Evolutionary conservation across 1,284 basidiomycete species (phyloP).

Genomic region (Spongiforma sp.): DNA sequence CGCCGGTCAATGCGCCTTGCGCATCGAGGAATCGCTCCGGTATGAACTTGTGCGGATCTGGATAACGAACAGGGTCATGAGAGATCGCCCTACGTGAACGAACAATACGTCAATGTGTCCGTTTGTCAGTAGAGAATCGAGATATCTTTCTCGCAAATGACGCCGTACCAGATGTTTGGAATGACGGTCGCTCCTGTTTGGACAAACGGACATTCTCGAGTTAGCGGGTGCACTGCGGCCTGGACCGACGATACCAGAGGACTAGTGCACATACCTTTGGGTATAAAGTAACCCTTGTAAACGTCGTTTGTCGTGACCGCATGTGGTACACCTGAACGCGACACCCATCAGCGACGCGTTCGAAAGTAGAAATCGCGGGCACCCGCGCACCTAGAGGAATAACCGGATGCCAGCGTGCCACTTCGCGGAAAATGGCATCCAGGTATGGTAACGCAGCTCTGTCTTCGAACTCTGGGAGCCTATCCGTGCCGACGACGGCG

Average conservation of each 20-base stretch:
- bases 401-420: constrained; percentile 30
- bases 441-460: constrained; percentile 43
- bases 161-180: constrained; percentile 26
- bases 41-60: constrained; percentile 21
- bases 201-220: too few species aligned
- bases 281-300: constrained; percentile 31
- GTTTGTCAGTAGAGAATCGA: not conserved
- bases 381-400: constrained; percentile 25
- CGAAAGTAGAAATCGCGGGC: not conserved
- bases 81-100: constrained; percentile 32
- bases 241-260: too few species aligned
- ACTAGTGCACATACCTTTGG: constrained; percentile 31
- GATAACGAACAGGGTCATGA: constrained; percentile 24
- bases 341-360: not conserved
- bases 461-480: constrained; percentile 47
- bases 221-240: too few species aligned
- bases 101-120: not conserved
- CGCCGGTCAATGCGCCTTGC: constrained; percentile 18
- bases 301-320: constrained; percentile 17
- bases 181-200: constrained; percentile 17
- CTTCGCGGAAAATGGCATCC: constrained; percentile 44
- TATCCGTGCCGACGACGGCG: too few species aligned
- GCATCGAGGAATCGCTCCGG: constrained; percentile 30
- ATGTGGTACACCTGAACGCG: constrained; percentile 24
- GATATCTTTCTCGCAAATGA: too few species aligned